phyloP scores from a whole-genome alignment of 2,329 filamentous ascomycete species.

The Phyllosticta ampelicida region DNA sequence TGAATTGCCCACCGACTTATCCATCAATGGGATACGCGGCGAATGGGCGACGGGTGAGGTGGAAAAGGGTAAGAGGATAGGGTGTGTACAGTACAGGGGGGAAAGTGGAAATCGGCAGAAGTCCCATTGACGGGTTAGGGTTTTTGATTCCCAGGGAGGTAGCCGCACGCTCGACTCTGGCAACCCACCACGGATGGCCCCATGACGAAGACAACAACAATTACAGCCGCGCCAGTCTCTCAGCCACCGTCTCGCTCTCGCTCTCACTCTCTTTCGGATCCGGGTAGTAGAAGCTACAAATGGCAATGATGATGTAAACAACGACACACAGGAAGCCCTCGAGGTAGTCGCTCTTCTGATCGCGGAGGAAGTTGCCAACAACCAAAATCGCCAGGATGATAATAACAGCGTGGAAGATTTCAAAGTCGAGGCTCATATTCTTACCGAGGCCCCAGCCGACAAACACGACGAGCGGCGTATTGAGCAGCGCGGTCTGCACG shows the following conservation, averaged over 20 bases:
- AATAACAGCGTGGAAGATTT: slow-evolving; percentile 74
- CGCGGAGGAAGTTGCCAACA: slow-evolving; percentile 76
- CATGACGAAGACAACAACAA: not conserved
- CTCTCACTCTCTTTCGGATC: slow-evolving; percentile 25
- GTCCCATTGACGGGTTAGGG: too few species aligned
- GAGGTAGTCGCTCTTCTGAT: slow-evolving; percentile 83
- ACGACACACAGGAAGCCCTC: slow-evolving; percentile 74
- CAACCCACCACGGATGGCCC: not conserved
- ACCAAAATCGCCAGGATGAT: slow-evolving; percentile 76
- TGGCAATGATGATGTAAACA: slow-evolving; percentile 52
- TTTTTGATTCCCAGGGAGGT: not conserved
- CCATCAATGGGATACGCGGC: too few species aligned
- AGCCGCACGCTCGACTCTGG: not conserved
- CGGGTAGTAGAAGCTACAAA: slow-evolving; percentile 52
- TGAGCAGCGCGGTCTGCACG: slow-evolving; percentile 82
- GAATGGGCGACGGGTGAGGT: too few species aligned
- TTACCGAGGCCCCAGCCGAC: slow-evolving; percentile 69
- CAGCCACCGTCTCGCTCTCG: not conserved
- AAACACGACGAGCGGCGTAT: slow-evolving; percentile 71
- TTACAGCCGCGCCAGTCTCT: not conserved
- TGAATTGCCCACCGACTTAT: too few species aligned
- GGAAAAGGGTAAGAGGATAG: too few species aligned
- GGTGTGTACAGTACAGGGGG: too few species aligned
- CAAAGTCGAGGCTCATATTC: slow-evolving; percentile 70
- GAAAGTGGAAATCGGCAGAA: too few species aligned